Conservation (phyloP, 495 filamentous ascomycete genomes). For the Astrothelium macrocarpum region DNA sequence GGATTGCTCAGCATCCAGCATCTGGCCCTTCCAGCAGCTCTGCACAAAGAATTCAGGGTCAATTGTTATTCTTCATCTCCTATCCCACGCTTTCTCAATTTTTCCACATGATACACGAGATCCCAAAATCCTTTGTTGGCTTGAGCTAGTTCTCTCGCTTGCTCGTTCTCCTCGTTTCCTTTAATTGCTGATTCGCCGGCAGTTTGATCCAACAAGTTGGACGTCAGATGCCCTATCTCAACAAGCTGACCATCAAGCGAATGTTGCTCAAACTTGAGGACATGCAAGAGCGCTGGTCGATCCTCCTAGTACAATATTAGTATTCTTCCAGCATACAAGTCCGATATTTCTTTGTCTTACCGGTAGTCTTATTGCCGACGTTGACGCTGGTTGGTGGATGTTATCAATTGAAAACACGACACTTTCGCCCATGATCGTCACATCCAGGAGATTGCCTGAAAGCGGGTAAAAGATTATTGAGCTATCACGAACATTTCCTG, state of each 20-base stretch:
- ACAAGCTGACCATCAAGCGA: neutral
- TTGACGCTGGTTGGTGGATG: conserved; percentile 24
- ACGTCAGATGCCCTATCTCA: neutral
- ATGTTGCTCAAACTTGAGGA: neutral
- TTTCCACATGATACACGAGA: conserved; percentile 58
- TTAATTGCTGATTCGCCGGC: conserved; percentile 26
- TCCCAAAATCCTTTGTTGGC: conserved; percentile 40
- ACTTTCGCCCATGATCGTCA: conserved; percentile 13
- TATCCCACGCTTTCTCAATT: conserved; percentile 54
- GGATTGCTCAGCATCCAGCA: neutral
- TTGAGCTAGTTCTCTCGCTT: conserved; percentile 4
- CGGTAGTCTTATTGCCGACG: conserved; percentile 14
- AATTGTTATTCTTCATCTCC: neutral
- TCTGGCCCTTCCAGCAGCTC: neutral
- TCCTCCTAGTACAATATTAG: conserved; percentile 5
- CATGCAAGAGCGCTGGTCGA: neutral
- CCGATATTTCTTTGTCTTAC: neutral
- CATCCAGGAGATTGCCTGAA: conserved; percentile 24
- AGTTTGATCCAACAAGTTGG: conserved; percentile 15
- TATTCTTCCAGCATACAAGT: neutral
- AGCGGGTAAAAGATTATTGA: conserved; percentile 11
- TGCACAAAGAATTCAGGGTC: neutral
- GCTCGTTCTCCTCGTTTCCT: conserved; percentile 17
- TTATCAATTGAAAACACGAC: conserved; percentile 26
- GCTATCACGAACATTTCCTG: neutral